Percentiles rank a stretch among this genome's conserved stretches.
Conservation (phyloP, 2,329 filamentous ascomycete genomes). For the Zopfia rhizophila region DNA sequence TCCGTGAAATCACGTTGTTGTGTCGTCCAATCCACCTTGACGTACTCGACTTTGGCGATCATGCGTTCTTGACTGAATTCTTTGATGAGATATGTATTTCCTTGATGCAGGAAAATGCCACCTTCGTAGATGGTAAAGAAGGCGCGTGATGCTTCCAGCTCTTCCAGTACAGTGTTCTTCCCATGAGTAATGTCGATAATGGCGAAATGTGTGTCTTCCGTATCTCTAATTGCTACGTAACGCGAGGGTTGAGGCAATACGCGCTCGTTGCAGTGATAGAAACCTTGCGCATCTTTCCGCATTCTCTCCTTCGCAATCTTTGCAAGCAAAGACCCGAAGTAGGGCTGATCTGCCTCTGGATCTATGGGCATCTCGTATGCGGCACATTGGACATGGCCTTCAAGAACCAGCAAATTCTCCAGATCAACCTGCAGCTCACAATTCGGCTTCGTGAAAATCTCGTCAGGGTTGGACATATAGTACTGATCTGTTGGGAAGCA, state of each 20-base stretch:
- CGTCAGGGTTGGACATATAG: constrained; percentile 96
- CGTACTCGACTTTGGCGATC: constrained; percentile 87
- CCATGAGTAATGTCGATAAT: constrained; percentile 88
- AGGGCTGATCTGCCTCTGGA: constrained; percentile 77
- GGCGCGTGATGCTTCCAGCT: constrained; percentile 94
- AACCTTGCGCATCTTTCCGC: constrained; percentile 77
- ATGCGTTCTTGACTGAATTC: constrained; percentile 84
- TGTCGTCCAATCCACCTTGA: constrained; percentile 95
- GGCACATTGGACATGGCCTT: constrained; percentile 95
- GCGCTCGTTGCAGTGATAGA: constrained; percentile 88
- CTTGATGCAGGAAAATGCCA: constrained; percentile 96
- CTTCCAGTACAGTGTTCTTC: constrained; percentile 87
- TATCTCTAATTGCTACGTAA: constrained; percentile 88
- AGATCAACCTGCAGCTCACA: constrained; percentile 90
- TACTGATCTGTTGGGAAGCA: constrained; percentile 91
- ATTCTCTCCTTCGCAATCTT: constrained; percentile 80
- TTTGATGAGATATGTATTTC: constrained; percentile 89
- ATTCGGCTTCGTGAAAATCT: constrained; percentile 92
- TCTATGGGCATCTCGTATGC: constrained; percentile 93
- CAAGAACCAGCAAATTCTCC: constrained; percentile 88
- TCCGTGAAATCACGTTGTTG: constrained; percentile 93
- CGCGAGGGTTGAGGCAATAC: constrained; percentile 87
- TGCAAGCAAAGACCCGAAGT: constrained; percentile 80
- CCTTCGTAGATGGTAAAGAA: constrained; percentile 97
- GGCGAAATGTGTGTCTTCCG: constrained; percentile 90